Evolutionary conservation across 1,284 basidiomycete species (phyloP).

Genomic region (Cerrena zonata): DNA sequence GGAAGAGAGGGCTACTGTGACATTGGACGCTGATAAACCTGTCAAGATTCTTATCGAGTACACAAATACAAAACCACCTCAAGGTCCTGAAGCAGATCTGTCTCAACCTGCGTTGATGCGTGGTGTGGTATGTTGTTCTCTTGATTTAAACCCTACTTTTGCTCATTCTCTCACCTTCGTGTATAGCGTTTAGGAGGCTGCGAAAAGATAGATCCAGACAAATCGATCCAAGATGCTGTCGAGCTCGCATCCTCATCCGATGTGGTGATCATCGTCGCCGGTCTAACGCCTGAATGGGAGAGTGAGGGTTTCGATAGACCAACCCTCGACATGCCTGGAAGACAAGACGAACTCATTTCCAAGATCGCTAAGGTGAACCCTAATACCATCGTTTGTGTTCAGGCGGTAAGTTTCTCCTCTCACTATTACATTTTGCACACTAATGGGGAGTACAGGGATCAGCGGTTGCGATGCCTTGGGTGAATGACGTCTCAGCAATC

Average conservation of each 20-base stretch:
- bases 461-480: conserved; percentile 64
- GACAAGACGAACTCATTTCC: conserved; percentile 57
- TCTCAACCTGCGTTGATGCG: conserved; percentile 61
- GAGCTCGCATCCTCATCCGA: conserved; percentile 54
- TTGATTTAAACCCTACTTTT: neutral
- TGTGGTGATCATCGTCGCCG: conserved; percentile 55
- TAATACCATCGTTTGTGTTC: conserved; percentile 60
- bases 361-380: conserved; percentile 56
- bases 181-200: conserved; percentile 64
- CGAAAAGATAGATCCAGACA: conserved; percentile 54
- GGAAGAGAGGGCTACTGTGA: conserved; percentile 50
- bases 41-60: conserved; percentile 56
- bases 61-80: conserved; percentile 52
- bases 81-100: conserved; percentile 43
- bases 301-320: conserved; percentile 65
- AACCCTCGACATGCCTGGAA: conserved; percentile 51
- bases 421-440: too few species aligned
- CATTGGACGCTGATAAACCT: conserved; percentile 39
- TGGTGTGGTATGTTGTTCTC: conserved; percentile 45
- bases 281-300: conserved; percentile 66
- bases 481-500: conserved; percentile 44
- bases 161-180: neutral
- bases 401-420: conserved; percentile 45
- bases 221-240: conserved; percentile 54
- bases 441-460: conserved; percentile 42